phyloP scores from a whole-genome alignment of 2,329 filamentous ascomycete species.

The Davidsoniella australis region DNA sequence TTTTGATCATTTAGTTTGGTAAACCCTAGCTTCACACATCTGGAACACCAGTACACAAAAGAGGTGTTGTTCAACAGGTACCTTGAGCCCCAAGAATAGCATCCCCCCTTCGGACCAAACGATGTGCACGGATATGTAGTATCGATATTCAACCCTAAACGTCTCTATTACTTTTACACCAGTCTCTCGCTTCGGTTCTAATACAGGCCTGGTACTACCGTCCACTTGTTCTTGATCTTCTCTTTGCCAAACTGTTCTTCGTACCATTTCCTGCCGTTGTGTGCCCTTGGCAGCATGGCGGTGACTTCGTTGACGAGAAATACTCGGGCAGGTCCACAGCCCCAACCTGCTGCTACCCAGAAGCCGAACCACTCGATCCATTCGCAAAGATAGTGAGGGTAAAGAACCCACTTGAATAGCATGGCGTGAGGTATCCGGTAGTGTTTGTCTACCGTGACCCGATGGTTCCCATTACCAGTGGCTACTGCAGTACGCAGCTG shows the following conservation, averaged over 20 bases:
- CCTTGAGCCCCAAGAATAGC: no score
- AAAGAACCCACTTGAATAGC: constrained; percentile 67
- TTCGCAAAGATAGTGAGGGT: constrained; percentile 88
- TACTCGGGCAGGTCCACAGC: constrained; percentile 55
- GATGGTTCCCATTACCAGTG: neutral
- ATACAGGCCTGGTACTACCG: constrained; percentile 42
- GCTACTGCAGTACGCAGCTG: constrained; percentile 24
- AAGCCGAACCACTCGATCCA: constrained; percentile 95
- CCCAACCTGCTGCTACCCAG: constrained; percentile 53
- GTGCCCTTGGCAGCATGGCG: constrained; percentile 78
- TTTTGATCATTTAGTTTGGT: no score
- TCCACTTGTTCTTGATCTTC: constrained; percentile 57
- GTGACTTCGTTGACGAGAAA: constrained; percentile 77
- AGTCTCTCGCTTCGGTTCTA: constrained; percentile 3
- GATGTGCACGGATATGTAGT: neutral
- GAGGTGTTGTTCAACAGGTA: neutral
- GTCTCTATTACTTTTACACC: no score
- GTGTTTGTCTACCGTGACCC: constrained; percentile 50
- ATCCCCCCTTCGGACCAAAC: neutral
- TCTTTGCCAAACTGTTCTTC: constrained; percentile 72
- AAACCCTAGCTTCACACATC: neutral
- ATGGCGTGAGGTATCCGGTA: constrained; percentile 77
- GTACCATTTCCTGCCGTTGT: constrained; percentile 76
- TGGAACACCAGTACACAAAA: neutral
- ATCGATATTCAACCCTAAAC: neutral